A percentile compares a stretch with the other conserved stretches of the same genome.
These are phyloP conservation scores for Pseudopediastrum boryanum DNA, from an alignment of 139 green algal species.

Conservation along the genomic window DNA sequence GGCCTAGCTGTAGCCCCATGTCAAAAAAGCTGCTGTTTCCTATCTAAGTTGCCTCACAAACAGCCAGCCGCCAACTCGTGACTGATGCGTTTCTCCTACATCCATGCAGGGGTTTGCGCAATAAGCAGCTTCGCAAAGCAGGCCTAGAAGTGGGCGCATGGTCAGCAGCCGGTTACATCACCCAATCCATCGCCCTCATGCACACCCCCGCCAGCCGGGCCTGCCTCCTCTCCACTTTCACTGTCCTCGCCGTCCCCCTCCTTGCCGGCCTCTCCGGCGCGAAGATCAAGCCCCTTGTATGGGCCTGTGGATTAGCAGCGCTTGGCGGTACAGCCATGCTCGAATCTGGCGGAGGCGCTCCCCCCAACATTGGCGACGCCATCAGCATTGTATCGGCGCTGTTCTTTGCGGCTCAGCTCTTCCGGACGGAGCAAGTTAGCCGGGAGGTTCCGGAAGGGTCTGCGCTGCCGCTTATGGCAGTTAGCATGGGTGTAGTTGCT, in stretches of 20 bases:
- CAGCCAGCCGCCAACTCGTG: too few species aligned
- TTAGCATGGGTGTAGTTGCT: constrained; percentile 55
- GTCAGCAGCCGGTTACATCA: constrained; percentile 50
- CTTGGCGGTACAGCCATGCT: constrained; percentile 72
- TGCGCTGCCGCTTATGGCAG: constrained; percentile 50
- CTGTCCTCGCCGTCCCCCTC: constrained; percentile 82
- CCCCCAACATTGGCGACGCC: constrained; percentile 63
- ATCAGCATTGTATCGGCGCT: constrained; percentile 72
- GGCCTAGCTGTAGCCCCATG: too few species aligned
- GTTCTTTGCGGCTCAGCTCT: constrained; percentile 78
- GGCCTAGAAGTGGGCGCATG: constrained; percentile 47
- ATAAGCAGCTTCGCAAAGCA: constrained; percentile 24
- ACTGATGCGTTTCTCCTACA: too few species aligned
- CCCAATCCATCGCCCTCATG: constrained; percentile 67
- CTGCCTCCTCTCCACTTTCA: constrained; percentile 83
- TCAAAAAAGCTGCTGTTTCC: too few species aligned
- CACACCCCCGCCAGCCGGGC: constrained; percentile 72
- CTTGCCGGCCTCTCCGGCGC: constrained; percentile 69
- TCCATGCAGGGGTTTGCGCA: too few species aligned
- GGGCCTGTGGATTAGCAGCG: constrained; percentile 58
- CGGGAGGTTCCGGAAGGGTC: constrained; percentile 35
- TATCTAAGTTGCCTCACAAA: too few species aligned
- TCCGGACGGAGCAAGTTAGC: constrained; percentile 56
- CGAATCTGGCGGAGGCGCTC: constrained; percentile 50
- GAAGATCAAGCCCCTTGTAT: constrained; percentile 66